Conservation (phyloP, 805 yeast genomes). For the Yamadazyma scolyti region DNA sequence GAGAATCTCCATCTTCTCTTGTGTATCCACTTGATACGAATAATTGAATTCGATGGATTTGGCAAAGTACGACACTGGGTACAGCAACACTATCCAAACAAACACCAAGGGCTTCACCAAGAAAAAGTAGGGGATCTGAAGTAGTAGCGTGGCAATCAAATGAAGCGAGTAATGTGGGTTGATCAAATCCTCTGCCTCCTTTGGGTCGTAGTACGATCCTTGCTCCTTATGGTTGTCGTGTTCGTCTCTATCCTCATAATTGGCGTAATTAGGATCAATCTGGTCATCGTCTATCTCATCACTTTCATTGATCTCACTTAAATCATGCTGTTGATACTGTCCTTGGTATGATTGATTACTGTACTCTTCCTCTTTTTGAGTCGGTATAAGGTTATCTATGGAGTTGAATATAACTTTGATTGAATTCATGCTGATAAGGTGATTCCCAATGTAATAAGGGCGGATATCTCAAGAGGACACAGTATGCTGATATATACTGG, state of each 20-base stretch:
- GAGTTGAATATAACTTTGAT: constrained; percentile 31
- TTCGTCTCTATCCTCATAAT: constrained; percentile 5
- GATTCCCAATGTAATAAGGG: neutral
- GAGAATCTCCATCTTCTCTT: constrained; percentile 32
- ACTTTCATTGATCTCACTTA: constrained; percentile 3
- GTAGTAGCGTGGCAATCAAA: constrained; percentile 1
- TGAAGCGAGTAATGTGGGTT: constrained; percentile 6
- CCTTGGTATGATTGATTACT: constrained; percentile 1
- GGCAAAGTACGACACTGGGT: constrained; percentile 44
- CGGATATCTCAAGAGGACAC: neutral
- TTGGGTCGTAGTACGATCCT: neutral
- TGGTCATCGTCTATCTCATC: constrained; percentile 4
- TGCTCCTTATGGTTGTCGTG: constrained; percentile 3
- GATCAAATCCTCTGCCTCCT: neutral
- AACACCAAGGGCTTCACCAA: constrained; percentile 50
- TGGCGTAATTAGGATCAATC: neutral
- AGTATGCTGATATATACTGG: too few relatives aligned
- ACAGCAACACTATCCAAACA: constrained; percentile 49
- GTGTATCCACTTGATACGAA: constrained; percentile 6
- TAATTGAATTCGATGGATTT: constrained; percentile 9
- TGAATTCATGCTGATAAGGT: constrained; percentile 27
- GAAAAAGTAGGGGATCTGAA: constrained; percentile 29
- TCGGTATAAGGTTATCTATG: constrained; percentile 22
- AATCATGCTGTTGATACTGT: constrained; percentile 1
- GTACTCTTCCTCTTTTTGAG: neutral